Base-by-base conservation (phyloP, 2,329 filamentous ascomycete species). In the Colletotrichum shisoi region DNA sequence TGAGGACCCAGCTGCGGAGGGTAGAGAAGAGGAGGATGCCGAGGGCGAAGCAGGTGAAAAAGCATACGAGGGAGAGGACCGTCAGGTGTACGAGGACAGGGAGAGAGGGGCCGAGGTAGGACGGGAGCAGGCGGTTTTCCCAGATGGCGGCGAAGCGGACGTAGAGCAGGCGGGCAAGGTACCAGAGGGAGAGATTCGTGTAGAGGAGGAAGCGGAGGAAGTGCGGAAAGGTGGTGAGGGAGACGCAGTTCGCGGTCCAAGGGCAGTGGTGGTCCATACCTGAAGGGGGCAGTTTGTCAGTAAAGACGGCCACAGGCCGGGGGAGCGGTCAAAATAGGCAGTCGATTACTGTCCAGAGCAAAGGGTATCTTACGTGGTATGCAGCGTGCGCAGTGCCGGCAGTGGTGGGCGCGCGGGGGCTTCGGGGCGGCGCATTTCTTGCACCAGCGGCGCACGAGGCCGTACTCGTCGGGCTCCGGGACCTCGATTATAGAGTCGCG, bases 241-340 rank as follows among this genome's bases (percentile, higher is more conserved):
- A 93, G 60, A 95, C 91, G 80, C 92, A 96, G 78, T 94, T 94
- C 68, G 80, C 82, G 3, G 91, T 94, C 92, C 92, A 95, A 3
- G 92, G 91, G 74, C 92, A 95, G 79, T 96, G 91, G 79, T 93
- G 91, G 79, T 94, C 91, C 91, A 94, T 94, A 5, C 57, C 56
- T 58, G 44, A 34, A 34, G 31, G n/a, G 13, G 17, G 17, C 15
- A 34, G 40, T n/a, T 24, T 21, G 60, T 59, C 31, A 62, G 44
- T 17, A 44, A 6, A 15, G 31, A 52, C n/a, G 42, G 5, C n/a
- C 27, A 51, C 17, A 34, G 13, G 19, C 1, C 2, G 7, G 5
- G 44, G n/a, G 15, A n/a, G 13, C 6, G 59, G 31, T 34, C 31
- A 34, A 34, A 34, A 5, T 34, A 34, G 8, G 31, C 31, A 34